Percentiles rank a stretch among this genome's conserved stretches.
Evolutionary conservation across 345 rosid species (phyloP).

Genomic region (Populus alba): DNA sequence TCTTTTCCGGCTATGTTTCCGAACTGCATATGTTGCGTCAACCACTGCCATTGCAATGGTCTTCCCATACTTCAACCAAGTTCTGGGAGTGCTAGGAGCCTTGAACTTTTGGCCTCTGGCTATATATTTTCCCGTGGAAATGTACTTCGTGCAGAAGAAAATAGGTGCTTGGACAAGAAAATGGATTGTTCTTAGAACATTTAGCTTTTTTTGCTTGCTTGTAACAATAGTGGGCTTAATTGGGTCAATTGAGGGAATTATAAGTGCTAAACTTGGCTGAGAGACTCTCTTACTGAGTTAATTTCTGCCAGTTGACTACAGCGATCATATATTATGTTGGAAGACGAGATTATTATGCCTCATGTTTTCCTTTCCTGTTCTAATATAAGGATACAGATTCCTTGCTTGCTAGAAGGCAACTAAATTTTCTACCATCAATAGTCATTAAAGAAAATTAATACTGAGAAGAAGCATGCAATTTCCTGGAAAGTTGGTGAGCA

Average conservation of each 20-base stretch:
- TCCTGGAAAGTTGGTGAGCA: neutral
- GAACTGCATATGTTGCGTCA: conserved; percentile 45
- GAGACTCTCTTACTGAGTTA: neutral
- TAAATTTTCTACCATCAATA: neutral
- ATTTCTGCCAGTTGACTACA: neutral
- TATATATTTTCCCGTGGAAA: conserved; percentile 63
- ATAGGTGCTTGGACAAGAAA: conserved; percentile 44
- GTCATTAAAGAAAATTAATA: neutral
- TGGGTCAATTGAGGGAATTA: conserved; percentile 45
- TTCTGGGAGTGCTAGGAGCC: conserved; percentile 55
- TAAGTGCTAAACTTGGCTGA: conserved; percentile 42
- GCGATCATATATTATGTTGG: neutral
- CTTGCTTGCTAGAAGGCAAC: neutral
- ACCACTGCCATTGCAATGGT: conserved; percentile 39
- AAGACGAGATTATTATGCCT: neutral
- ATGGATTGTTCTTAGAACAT: conserved; percentile 50
- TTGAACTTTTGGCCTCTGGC: conserved; percentile 71
- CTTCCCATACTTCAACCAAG: conserved; percentile 68
- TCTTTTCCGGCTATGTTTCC: conserved; percentile 40
- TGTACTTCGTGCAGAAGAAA: conserved; percentile 55
- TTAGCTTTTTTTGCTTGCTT: conserved; percentile 50
- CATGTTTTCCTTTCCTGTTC: neutral
- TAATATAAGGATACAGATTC: neutral
- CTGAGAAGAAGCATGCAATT: neutral
- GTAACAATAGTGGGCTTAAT: conserved; percentile 34